Evolutionary conservation across 441 rosid genomes (phyloP).

Genomic region (Pelargonium cotyledonis): DNA sequence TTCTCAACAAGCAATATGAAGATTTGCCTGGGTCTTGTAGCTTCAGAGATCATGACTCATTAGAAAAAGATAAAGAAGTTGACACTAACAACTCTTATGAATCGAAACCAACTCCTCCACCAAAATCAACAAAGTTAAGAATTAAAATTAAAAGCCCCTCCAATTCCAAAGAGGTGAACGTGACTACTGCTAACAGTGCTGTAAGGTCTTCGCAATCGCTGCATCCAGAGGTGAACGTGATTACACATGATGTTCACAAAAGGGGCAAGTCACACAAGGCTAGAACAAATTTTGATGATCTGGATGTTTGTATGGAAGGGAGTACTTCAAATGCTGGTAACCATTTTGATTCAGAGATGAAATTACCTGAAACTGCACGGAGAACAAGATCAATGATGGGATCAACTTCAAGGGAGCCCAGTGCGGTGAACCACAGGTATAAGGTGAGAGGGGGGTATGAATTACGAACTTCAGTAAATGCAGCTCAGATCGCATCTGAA

Average conservation of each 20-base stretch:
- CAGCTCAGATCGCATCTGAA: slow-evolving; percentile 34
- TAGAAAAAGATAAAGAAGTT: slow-evolving; percentile 22
- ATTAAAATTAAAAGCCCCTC: slow-evolving; percentile 41
- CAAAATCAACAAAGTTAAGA: slow-evolving; percentile 47
- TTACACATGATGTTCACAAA: slow-evolving; percentile 13
- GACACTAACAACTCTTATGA: slow-evolving; percentile 32
- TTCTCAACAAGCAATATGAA: slow-evolving; percentile 12
- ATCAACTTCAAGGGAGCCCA: slow-evolving; percentile 43
- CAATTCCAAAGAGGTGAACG: no score
- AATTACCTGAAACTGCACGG: slow-evolving; percentile 31
- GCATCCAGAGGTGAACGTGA: slow-evolving; percentile 19
- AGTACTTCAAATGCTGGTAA: slow-evolving; percentile 23
- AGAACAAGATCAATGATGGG: slow-evolving; percentile 63
- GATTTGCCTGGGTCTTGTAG: slow-evolving; percentile 20
- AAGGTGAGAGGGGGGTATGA: slow-evolving; percentile 36
- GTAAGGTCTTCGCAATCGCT: slow-evolving; percentile 21
- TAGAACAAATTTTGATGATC: slow-evolving; percentile 24
- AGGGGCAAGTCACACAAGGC: slow-evolving; percentile 22
- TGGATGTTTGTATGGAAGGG: slow-evolving; percentile 29
- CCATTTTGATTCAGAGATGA: slow-evolving; percentile 28
- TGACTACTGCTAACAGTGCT: slow-evolving; percentile 24
- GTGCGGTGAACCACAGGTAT: slow-evolving; percentile 26
- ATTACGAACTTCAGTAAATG: slow-evolving; percentile 37
- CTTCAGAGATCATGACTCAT: slow-evolving; percentile 17
- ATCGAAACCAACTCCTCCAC: slow-evolving; percentile 39